These are phyloP conservation scores for Ceratobasidium sp. DNA, from an alignment of 1,284 basidiomycete species.

Conservation along the genomic window DNA sequence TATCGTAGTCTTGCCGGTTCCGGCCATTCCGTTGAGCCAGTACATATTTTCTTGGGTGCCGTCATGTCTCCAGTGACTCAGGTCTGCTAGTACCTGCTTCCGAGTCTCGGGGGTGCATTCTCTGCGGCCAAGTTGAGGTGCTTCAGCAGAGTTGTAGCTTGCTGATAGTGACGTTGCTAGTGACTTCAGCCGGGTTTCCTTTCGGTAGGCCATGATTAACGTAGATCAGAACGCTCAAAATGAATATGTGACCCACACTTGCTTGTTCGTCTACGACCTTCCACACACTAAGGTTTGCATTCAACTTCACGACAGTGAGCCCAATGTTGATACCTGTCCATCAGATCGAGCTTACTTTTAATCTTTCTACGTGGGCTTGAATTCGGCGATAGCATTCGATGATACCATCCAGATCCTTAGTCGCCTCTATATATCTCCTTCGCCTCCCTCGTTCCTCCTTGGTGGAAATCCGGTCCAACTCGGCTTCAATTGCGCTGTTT, in stretches of 20 bases:
- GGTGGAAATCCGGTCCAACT: too few relatives aligned
- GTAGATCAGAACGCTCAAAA: not conserved
- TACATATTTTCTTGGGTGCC: conserved; percentile 26
- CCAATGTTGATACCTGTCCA: not conserved
- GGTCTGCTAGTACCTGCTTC: not conserved
- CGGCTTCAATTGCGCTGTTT: too few relatives aligned
- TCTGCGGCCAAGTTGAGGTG: not conserved
- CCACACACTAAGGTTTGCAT: not conserved
- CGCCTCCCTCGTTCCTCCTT: too few relatives aligned
- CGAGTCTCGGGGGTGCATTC: not conserved
- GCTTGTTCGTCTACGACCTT: not conserved
- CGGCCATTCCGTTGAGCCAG: conserved; percentile 46
- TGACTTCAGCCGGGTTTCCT: not conserved
- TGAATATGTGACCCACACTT: not conserved
- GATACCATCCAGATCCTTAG: too few relatives aligned
- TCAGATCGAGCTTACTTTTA: too few relatives aligned
- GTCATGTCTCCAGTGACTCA: not conserved
- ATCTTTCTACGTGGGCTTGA: too few relatives aligned
- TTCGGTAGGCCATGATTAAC: not conserved
- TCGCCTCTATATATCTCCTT: too few relatives aligned
- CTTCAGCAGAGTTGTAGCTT: not conserved
- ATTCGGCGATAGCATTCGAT: too few relatives aligned
- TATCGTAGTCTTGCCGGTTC: conserved; percentile 45
- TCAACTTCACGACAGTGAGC: not conserved
- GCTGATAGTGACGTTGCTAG: not conserved